Evolutionary conservation across 768 basidiomycete species (phyloP).

Genomic region (Phallus indusiatus): DNA sequence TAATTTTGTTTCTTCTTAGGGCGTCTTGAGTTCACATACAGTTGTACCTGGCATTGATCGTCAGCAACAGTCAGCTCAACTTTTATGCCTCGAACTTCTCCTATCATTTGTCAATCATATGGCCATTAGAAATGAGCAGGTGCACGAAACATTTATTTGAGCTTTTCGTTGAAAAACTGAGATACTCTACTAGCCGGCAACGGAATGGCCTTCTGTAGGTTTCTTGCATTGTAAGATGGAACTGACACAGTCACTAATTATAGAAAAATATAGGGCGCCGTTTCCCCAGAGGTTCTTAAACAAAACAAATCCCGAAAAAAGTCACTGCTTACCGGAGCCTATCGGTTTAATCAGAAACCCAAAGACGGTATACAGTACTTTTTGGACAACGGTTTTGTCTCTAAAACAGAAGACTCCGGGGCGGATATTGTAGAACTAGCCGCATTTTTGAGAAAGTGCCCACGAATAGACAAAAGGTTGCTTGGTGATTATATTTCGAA

Average conservation of each 20-base stretch:
- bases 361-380: slow-evolving; percentile 85
- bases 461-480: slow-evolving; percentile 83
- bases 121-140: slow-evolving; percentile 53
- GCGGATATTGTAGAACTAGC: slow-evolving; percentile 67
- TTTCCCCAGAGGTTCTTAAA: slow-evolving; percentile 46
- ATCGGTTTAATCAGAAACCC: slow-evolving; percentile 87
- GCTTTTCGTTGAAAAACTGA: slow-evolving; percentile 4
- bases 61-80: slow-evolving; percentile 70
- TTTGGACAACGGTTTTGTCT: slow-evolving; percentile 84
- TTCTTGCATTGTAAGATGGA: neutral
- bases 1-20: slow-evolving; percentile 32
- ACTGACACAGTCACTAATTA: neutral
- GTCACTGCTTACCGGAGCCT: slow-evolving; percentile 71
- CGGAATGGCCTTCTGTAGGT: slow-evolving; percentile 59
- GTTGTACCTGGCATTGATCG: slow-evolving; percentile 42
- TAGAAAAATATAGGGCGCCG: slow-evolving; percentile 36
- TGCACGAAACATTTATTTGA: slow-evolving; percentile 18
- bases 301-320: slow-evolving; percentile 79
- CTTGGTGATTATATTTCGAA: slow-evolving; percentile 90
- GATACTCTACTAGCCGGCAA: slow-evolving; percentile 25
- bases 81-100: slow-evolving; percentile 80
- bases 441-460: slow-evolving; percentile 73
- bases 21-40: slow-evolving; percentile 66
- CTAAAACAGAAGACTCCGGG: slow-evolving; percentile 23
- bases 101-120: slow-evolving; percentile 84